Conservation (phyloP, 2,329 filamentous ascomycete species). For the Monascus ruber region DNA sequence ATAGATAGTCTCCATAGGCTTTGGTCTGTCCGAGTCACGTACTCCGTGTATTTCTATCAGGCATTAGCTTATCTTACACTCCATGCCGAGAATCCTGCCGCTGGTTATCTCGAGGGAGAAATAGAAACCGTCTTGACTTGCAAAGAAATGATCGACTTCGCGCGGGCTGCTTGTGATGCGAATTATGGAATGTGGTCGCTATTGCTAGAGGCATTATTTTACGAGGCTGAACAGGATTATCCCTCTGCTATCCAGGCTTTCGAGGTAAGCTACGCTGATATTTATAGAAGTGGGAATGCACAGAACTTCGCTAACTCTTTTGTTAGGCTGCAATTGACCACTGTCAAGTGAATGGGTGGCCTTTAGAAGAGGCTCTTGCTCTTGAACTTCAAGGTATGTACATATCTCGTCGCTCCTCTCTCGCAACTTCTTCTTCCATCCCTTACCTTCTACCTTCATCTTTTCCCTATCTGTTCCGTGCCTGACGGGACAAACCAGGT, state of each 20-base stretch:
- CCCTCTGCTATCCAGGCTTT: slow-evolving; percentile 33
- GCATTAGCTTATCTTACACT: slow-evolving; percentile 32
- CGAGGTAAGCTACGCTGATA: slow-evolving; percentile 14
- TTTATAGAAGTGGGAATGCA: no score
- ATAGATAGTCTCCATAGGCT: slow-evolving; percentile 31
- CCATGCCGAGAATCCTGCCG: slow-evolving; percentile 31
- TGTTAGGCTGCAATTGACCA: slow-evolving; percentile 51
- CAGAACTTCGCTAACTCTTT: background rate
- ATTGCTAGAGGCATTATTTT: slow-evolving; percentile 44
- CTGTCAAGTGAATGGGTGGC: slow-evolving; percentile 45
- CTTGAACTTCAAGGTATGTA: slow-evolving; percentile 46
- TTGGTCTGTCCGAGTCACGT: slow-evolving; percentile 35
- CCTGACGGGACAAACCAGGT: slow-evolving; percentile 8
- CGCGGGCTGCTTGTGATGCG: slow-evolving; percentile 42
- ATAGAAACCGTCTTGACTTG: slow-evolving; percentile 39
- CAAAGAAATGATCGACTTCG: slow-evolving; percentile 42
- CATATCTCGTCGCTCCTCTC: background rate
- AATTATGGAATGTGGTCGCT: slow-evolving; percentile 50
- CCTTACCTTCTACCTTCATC: background rate
- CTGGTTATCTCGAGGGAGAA: slow-evolving; percentile 34
- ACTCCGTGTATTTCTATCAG: slow-evolving; percentile 36
- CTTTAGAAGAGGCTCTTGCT: slow-evolving; percentile 48
- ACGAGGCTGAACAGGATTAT: slow-evolving; percentile 38
- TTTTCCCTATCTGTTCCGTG: slow-evolving; percentile 1
- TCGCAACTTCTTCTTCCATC: background rate